These are phyloP conservation scores for Huntiella moniliformis DNA, from an alignment of 2,329 filamentous ascomycete species.

Conservation along the genomic window DNA sequence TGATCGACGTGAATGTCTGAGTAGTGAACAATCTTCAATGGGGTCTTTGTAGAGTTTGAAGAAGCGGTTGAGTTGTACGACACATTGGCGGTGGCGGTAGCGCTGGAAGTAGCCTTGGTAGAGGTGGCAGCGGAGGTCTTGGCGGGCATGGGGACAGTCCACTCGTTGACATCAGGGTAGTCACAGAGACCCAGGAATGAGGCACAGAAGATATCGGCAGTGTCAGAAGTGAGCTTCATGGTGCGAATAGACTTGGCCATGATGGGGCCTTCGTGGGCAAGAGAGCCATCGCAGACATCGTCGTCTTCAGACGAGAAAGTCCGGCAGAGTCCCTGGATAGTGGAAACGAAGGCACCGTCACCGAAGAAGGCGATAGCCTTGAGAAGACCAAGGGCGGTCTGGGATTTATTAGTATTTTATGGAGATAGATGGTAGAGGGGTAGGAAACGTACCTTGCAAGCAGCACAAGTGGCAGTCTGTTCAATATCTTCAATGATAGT, in stretches of 20 bases:
- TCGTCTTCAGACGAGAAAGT: constrained; percentile 26
- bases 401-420: too few relatives aligned
- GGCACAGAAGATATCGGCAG: constrained; percentile 32
- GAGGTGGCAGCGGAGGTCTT: not conserved
- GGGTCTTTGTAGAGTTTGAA: constrained; percentile 16
- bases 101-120: constrained; percentile 13
- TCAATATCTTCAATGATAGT: constrained; percentile 16
- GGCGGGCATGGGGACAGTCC: constrained; percentile 18
- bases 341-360: constrained; percentile 22
- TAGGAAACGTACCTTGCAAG: constrained; percentile 14
- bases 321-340: constrained; percentile 19
- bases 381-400: constrained; percentile 17
- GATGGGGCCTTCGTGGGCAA: constrained; percentile 33
- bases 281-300: constrained; percentile 36
- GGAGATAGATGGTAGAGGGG: not conserved
- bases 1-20: constrained; percentile 42
- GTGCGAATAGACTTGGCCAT: constrained; percentile 29
- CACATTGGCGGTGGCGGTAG: not conserved
- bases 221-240: constrained; percentile 28
- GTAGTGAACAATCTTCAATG: constrained; percentile 37
- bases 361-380: constrained; percentile 26
- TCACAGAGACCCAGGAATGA: constrained; percentile 34
- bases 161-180: constrained; percentile 26
- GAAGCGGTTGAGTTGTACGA: not conserved
- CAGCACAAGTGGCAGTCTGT: constrained; percentile 14